These are phyloP conservation scores for Lachnellula subtilissima DNA, from an alignment of 2,329 filamentous ascomycete genomes.

Conservation along the genomic window DNA sequence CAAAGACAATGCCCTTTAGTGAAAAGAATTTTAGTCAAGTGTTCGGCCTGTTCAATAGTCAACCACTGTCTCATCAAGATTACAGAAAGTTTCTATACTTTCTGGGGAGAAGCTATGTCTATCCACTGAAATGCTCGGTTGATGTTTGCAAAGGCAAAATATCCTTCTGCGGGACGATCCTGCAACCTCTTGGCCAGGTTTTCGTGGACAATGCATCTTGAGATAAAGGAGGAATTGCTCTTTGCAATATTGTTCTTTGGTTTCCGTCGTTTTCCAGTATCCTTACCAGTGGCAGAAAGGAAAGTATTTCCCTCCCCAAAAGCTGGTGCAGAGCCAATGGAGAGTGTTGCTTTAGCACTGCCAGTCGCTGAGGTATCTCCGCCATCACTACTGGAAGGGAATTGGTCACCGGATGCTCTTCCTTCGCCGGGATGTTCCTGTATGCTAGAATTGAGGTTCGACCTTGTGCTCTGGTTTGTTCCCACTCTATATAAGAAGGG, in stretches of 20 bases:
- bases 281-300: conserved; percentile 61
- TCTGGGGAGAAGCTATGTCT: conserved; percentile 71
- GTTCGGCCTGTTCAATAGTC: conserved; percentile 60
- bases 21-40: conserved; percentile 92
- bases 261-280: conserved; percentile 77
- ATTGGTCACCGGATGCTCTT: conserved; percentile 55
- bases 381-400: conserved; percentile 52
- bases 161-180: conserved; percentile 71
- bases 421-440: conserved; percentile 59
- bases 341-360: conserved; percentile 30
- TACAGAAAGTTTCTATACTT: conserved; percentile 40
- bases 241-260: conserved; percentile 98
- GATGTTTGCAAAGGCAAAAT: conserved; percentile 92
- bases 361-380: conserved; percentile 48
- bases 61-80: conserved; percentile 16
- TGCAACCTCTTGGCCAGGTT: conserved; percentile 69
- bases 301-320: conserved; percentile 86
- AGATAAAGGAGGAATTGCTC: conserved; percentile 97
- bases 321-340: conserved; percentile 48
- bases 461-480: conserved; percentile 46
- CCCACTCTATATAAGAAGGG: conserved; percentile 52
- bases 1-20: conserved; percentile 94
- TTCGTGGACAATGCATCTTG: conserved; percentile 90
- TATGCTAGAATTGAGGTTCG: conserved; percentile 45
- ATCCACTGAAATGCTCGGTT: conserved; percentile 96